These are phyloP conservation scores for Cladosporium sp. DNA, from an alignment of 2,329 filamentous ascomycete genomes.

Conservation along the genomic window DNA sequence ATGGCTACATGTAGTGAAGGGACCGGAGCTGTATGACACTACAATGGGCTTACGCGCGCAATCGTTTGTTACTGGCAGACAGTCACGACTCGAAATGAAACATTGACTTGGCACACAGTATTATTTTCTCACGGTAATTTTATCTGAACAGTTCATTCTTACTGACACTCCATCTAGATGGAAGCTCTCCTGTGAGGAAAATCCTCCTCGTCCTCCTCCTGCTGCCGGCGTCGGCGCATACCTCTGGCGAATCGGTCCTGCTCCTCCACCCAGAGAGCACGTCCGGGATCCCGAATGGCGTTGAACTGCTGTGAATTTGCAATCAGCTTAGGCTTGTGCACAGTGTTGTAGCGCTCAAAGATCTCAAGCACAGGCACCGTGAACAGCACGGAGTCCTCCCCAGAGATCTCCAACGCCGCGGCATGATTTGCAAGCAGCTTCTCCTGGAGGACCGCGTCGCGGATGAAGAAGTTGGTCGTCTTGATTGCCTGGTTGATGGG, in stretches of 20 bases:
- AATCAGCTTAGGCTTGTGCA: not conserved
- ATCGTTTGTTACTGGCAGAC: too few species aligned
- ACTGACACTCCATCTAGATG: not conserved
- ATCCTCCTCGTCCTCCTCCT: not conserved
- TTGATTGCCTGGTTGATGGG: not conserved
- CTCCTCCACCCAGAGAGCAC: not conserved
- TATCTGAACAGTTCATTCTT: too few species aligned
- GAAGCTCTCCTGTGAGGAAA: not conserved
- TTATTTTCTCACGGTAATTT: too few species aligned
- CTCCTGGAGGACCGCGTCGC: not conserved
- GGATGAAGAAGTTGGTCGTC: not conserved
- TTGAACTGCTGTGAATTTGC: not conserved
- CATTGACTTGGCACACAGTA: too few species aligned
- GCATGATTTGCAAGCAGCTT: not conserved
- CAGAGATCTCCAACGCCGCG: not conserved
- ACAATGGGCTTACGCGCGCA: too few species aligned
- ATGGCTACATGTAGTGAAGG: too few species aligned
- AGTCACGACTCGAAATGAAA: too few species aligned
- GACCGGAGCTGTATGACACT: too few species aligned
- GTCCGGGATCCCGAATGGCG: not conserved
- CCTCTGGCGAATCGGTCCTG: not conserved
- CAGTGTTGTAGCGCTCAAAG: not conserved
- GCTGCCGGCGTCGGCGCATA: not conserved
- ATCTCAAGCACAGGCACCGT: not conserved
- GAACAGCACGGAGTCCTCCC: not conserved